Evolutionary conservation across 1,284 basidiomycete genomes (phyloP).

Genomic region (Trichosporon faecale): DNA sequence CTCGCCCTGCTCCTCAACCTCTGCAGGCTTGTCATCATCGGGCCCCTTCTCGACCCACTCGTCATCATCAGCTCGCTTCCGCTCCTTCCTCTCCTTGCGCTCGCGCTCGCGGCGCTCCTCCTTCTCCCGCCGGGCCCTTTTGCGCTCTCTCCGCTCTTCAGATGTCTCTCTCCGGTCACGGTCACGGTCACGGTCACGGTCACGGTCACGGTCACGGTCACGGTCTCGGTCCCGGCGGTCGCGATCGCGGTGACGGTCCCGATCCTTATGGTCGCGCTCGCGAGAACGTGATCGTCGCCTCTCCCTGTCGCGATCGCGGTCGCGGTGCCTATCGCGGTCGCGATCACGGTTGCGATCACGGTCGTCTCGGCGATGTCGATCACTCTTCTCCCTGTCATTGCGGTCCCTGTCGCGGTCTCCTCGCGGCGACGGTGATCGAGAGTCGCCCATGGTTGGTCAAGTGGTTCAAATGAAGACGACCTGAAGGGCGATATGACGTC

Average conservation of each 20-base stretch:
- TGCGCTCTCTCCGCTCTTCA: conserved; percentile 30
- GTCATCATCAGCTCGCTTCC: conserved; percentile 43
- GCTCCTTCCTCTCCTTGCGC: conserved; percentile 64
- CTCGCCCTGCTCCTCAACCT: conserved; percentile 3
- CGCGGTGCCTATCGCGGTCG: conserved; percentile 7
- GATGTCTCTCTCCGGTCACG: conserved; percentile 21
- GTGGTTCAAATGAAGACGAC: background rate
- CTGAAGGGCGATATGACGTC: background rate
- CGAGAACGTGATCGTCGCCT: background rate
- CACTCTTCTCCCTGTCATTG: background rate
- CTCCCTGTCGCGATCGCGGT: conserved; percentile 15
- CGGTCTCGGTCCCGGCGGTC: conserved; percentile 7
- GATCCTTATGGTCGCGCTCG: conserved; percentile 9
- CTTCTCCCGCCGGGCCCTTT: conserved; percentile 24
- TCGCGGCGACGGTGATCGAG: background rate
- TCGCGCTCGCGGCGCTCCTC: conserved; percentile 71
- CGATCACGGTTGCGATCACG: conserved; percentile 10
- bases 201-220: conserved; percentile 12
- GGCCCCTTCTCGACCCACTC: conserved; percentile 25
- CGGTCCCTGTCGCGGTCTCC: background rate
- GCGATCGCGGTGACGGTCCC: conserved; percentile 15
- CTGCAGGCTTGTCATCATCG: background rate
- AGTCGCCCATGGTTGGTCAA: background rate
- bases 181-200: conserved; percentile 26
- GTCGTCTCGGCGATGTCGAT: background rate